These are phyloP conservation scores for Leccinum subtestaceum DNA, from an alignment of 768 basidiomycete genomes.

Conservation along the genomic window DNA sequence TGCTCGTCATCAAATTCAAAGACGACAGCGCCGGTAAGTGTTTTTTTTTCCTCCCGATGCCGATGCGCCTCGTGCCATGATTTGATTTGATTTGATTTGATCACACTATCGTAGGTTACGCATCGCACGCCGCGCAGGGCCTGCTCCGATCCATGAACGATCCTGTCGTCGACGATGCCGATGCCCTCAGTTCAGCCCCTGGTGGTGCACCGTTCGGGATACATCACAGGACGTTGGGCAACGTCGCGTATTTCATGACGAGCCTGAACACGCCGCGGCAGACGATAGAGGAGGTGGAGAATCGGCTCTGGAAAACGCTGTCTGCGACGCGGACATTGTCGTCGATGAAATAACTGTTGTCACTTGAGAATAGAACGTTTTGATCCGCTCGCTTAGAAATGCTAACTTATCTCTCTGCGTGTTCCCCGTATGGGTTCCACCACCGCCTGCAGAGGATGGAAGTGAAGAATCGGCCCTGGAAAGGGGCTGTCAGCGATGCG, in stretches of 20 bases:
- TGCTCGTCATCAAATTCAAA: slow-evolving; percentile 74
- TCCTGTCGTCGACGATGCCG: slow-evolving; percentile 15
- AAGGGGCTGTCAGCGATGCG: background rate
- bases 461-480: slow-evolving; percentile 63
- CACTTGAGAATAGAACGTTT: too few species aligned
- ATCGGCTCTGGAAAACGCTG: slow-evolving; percentile 51
- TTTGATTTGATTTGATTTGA: background rate
- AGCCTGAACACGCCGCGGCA: slow-evolving; percentile 68
- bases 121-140: slow-evolving; percentile 62
- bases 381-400: too few species aligned
- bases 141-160: slow-evolving; percentile 52
- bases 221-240: slow-evolving; percentile 85
- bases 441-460: slow-evolving; percentile 38
- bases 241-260: slow-evolving; percentile 91
- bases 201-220: slow-evolving; percentile 62
- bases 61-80: background rate
- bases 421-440: too few species aligned
- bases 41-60: background rate
- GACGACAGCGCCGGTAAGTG: slow-evolving; percentile 52
- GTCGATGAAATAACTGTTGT: too few species aligned
- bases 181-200: slow-evolving; percentile 40
- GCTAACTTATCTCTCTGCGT: too few species aligned
- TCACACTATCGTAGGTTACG: slow-evolving; percentile 41
- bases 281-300: slow-evolving; percentile 59
- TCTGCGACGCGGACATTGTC: background rate